Evolutionary conservation across 345 rosid species (phyloP).

Genomic region (Heritiera fomes): DNA sequence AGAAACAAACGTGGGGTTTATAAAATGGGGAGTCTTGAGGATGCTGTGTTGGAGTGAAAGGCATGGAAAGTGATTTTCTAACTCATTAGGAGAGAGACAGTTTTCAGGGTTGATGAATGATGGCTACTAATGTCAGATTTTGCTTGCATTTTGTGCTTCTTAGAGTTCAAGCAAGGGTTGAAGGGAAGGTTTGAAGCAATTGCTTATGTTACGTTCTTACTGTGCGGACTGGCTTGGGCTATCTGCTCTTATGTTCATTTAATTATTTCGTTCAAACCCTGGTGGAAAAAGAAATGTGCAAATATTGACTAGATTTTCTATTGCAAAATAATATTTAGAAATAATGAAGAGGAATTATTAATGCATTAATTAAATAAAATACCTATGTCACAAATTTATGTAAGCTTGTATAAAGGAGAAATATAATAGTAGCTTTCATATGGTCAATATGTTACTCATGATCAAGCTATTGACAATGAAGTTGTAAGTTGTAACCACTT

Average conservation of each 20-base stretch:
- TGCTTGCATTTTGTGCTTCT: slow-evolving; percentile 48
- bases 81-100: slow-evolving; percentile 46
- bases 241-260: too few relatives aligned
- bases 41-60: slow-evolving; percentile 37
- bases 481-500: too few relatives aligned
- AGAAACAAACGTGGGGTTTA: slow-evolving; percentile 7
- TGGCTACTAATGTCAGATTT: slow-evolving; percentile 27
- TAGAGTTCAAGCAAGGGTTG: slow-evolving; percentile 51
- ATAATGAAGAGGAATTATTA: too few relatives aligned
- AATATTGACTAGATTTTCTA: background rate
- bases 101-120: slow-evolving; percentile 48
- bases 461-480: too few relatives aligned
- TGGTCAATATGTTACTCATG: too few relatives aligned
- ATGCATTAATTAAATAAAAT: too few relatives aligned
- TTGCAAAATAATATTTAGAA: too few relatives aligned
- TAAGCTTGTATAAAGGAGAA: too few relatives aligned
- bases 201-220: background rate
- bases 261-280: too few relatives aligned
- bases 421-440: too few relatives aligned
- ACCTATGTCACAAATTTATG: too few relatives aligned
- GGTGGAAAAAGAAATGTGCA: too few relatives aligned
- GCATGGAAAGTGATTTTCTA: slow-evolving; percentile 40
- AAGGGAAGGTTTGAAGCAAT: slow-evolving; percentile 24
- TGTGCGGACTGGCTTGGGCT: background rate
- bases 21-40: slow-evolving; percentile 18